Conservation (phyloP, 2,329 filamentous ascomycete genomes). For the Colletotrichum sp. region DNA sequence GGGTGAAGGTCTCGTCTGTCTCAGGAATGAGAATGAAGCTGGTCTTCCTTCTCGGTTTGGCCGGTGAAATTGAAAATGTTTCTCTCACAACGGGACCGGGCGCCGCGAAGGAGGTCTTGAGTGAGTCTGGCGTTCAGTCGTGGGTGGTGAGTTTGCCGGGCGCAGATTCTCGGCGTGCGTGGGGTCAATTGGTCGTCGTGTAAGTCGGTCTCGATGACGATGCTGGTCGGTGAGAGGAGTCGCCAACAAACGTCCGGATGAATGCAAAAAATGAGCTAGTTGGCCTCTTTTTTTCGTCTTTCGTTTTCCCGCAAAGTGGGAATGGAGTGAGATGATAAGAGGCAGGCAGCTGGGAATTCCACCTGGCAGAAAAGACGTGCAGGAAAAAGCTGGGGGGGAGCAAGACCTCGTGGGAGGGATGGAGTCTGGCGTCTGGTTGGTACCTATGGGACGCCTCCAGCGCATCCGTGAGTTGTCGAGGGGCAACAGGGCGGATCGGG, state of each 20-base stretch:
- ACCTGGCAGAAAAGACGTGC: background rate
- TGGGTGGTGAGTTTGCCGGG: background rate
- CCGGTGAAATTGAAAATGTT: background rate
- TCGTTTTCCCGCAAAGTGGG: background rate
- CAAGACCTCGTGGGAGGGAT: background rate
- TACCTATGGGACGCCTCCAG: background rate
- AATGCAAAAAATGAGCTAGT: background rate
- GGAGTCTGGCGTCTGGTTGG: background rate
- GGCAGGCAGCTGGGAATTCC: background rate
- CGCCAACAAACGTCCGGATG: background rate
- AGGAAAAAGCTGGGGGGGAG: background rate
- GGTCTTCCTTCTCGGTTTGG: background rate
- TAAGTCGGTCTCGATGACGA: background rate
- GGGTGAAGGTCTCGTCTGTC: background rate
- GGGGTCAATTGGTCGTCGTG: background rate
- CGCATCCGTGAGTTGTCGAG: conserved; percentile 20
- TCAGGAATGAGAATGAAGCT: background rate
- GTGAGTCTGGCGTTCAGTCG: background rate
- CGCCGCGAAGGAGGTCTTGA: conserved; percentile 1
- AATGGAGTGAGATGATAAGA: background rate
- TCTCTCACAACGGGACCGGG: conserved; percentile 5
- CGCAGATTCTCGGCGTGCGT: background rate
- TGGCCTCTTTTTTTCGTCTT: background rate
- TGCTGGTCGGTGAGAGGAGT: background rate
- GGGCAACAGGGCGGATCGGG: conserved; percentile 20